Evolutionary conservation across 2,329 filamentous ascomycete genomes (phyloP).

Genomic region (Venturia pyrina): DNA sequence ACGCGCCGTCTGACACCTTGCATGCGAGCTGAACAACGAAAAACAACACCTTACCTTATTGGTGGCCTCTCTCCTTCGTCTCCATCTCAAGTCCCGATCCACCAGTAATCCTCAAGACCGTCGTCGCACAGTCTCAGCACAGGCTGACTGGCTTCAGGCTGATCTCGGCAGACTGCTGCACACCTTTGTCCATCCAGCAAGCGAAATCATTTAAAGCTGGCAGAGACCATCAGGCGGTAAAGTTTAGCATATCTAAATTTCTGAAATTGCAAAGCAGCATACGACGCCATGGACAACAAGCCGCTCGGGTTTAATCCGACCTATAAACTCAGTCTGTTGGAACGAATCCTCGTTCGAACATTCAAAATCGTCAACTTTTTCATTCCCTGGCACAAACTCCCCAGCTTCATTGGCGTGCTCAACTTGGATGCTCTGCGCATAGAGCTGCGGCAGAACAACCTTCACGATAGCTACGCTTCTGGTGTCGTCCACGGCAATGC

Average conservation of each 20-base stretch:
- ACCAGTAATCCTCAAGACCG: background rate
- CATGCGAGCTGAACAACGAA: background rate
- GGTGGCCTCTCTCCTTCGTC: background rate
- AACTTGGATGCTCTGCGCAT: conserved; percentile 33
- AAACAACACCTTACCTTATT: background rate
- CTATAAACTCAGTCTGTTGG: conserved; percentile 4
- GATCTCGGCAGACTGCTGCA: too few relatives aligned
- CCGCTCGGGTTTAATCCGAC: background rate
- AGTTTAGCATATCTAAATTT: too few relatives aligned
- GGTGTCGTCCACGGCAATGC: conserved; percentile 27
- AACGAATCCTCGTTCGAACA: conserved; percentile 21
- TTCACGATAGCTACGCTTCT: conserved; percentile 34
- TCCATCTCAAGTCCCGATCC: background rate
- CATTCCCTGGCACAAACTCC: conserved; percentile 35
- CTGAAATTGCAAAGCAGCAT: background rate
- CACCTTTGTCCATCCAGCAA: too few relatives aligned
- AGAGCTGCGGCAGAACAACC: conserved; percentile 35
- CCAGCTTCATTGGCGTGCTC: conserved; percentile 29
- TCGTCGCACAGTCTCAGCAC: background rate
- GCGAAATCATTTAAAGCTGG: too few relatives aligned
- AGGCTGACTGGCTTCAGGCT: too few relatives aligned
- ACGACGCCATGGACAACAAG: background rate
- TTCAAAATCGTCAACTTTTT: conserved; percentile 31
- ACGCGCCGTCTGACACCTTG: background rate
- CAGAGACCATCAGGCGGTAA: too few relatives aligned